Evolutionary conservation across 345 rosid species (phyloP), one percentile per base, ranked within the genome.

Genomic region (Syzygium aromaticum): DNA sequence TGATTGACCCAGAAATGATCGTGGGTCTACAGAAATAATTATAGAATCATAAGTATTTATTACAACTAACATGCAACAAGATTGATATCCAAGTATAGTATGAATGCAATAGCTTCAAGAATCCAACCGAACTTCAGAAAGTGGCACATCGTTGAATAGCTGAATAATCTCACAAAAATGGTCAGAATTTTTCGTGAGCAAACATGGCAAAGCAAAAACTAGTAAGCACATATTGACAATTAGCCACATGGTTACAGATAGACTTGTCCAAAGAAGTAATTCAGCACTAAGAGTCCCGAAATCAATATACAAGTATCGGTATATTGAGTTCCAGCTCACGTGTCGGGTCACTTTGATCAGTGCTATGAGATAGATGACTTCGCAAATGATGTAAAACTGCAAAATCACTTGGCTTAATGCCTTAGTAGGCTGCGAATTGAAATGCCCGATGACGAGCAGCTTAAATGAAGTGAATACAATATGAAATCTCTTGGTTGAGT

Each of bases 101-200:
- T 30, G 27, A 33, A 21, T 73, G 5, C 25, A 73, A 1, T 15
- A 73, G 49, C 40, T 38, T 73, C 49, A 73, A 73, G 5, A 73
- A 19, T 19, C 49, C 13, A 73, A 38, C 25, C 1, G 14, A 38
- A 73, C 27, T 33, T 73, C 27, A 40, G 49, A 73, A 33, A 33
- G 49, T 3, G 25, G 7, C 7, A 19, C 7, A 21, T 73, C 14
- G 0, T 73, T 0, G 2, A 38, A 10, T 3, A 19, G 5, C 0
- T 21, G 15, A 73, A 38, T 49, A 73, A 73, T 38, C 49, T 73
- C 8, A 19, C 4, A 21, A 73, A 8, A 73, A 19, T 0, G 7
- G 3, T 10, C 0, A 10, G 4, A 73, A 21, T 17, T 14, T 33
- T 0, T 27, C 2, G 5, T 0, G 13, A 73, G 23, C 7, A 73